Evolutionary conservation across 257 asterid genomes (phyloP).

Genomic region (Fraxinus quadrangulata): DNA sequence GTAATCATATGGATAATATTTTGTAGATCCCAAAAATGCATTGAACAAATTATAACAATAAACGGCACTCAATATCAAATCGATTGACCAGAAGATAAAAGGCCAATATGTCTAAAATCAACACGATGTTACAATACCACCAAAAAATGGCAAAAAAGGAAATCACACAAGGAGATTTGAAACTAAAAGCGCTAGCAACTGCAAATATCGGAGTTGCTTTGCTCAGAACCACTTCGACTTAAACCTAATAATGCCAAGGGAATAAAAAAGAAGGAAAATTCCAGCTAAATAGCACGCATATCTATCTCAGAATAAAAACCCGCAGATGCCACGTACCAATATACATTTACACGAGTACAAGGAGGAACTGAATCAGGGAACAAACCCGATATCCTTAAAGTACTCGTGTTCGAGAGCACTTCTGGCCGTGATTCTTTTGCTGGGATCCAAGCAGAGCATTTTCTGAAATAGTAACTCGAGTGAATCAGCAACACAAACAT

Average conservation of each 20-base stretch:
- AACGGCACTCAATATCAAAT: slow-evolving; percentile 40
- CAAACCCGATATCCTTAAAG: slow-evolving; percentile 76
- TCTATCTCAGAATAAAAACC: not conserved
- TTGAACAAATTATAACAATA: not conserved
- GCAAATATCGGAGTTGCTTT: slow-evolving; percentile 28
- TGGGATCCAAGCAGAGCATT: slow-evolving; percentile 87
- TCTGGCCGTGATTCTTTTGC: slow-evolving; percentile 87
- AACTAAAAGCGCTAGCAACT: slow-evolving; percentile 28
- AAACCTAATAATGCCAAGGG: slow-evolving; percentile 35
- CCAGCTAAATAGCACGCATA: slow-evolving; percentile 9
- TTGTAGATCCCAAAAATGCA: not conserved
- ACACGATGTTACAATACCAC: slow-evolving; percentile 24
- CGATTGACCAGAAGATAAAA: slow-evolving; percentile 30
- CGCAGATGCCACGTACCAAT: slow-evolving; percentile 47
- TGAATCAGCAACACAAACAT: slow-evolving; percentile 17
- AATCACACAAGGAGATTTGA: slow-evolving; percentile 40
- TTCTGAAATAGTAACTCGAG: slow-evolving; percentile 37
- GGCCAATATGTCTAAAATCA: slow-evolving; percentile 36
- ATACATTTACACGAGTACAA: slow-evolving; percentile 56
- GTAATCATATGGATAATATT: not conserved
- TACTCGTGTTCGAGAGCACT: slow-evolving; percentile 89
- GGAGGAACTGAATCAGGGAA: slow-evolving; percentile 47
- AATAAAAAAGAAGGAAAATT: slow-evolving; percentile 30
- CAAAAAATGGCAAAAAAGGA: slow-evolving; percentile 18
- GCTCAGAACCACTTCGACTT: slow-evolving; percentile 32